phyloP scores from a whole-genome alignment of 495 filamentous ascomycete genomes.

The Xylaria curta region DNA sequence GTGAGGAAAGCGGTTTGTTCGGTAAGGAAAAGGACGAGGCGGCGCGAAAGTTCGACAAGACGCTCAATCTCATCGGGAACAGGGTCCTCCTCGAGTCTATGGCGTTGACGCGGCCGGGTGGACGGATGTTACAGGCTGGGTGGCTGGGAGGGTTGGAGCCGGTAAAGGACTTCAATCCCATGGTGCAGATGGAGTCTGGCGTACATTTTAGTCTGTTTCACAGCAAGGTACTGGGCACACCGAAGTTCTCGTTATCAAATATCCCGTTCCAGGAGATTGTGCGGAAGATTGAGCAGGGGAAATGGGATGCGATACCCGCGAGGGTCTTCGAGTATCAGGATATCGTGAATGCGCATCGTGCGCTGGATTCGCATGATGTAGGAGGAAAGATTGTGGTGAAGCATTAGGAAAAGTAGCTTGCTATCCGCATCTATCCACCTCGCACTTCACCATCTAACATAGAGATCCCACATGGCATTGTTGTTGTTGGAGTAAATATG shows the following conservation, averaged over 20 bases:
- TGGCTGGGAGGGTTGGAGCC: slow-evolving; percentile 55
- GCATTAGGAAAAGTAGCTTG: slow-evolving; percentile 9
- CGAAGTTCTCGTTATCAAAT: slow-evolving; percentile 51
- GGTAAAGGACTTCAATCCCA: slow-evolving; percentile 54
- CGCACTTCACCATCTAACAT: neutral
- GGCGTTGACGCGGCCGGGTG: slow-evolving; percentile 42
- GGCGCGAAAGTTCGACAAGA: slow-evolving; percentile 47
- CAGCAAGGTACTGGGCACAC: slow-evolving; percentile 48
- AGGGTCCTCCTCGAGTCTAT: slow-evolving; percentile 51
- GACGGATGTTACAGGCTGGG: slow-evolving; percentile 50
- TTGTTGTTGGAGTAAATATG: neutral
- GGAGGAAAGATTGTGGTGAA: slow-evolving; percentile 50
- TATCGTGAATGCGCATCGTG: slow-evolving; percentile 42
- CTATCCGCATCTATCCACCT: neutral
- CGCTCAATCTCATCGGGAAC: slow-evolving; percentile 55
- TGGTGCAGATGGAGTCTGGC: slow-evolving; percentile 54
- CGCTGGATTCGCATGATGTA: slow-evolving; percentile 43
- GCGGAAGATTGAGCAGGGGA: slow-evolving; percentile 39
- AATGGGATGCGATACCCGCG: slow-evolving; percentile 41
- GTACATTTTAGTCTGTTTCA: slow-evolving; percentile 60
- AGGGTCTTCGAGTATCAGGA: slow-evolving; percentile 44
- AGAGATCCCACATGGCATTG: neutral
- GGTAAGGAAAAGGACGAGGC: neutral
- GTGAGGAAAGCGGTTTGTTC: slow-evolving; percentile 36
- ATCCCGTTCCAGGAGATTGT: slow-evolving; percentile 53